phyloP scores from a whole-genome alignment of 1,139 yeast genomes.

The Hyphopichia wangnamkhiaoensis region DNA sequence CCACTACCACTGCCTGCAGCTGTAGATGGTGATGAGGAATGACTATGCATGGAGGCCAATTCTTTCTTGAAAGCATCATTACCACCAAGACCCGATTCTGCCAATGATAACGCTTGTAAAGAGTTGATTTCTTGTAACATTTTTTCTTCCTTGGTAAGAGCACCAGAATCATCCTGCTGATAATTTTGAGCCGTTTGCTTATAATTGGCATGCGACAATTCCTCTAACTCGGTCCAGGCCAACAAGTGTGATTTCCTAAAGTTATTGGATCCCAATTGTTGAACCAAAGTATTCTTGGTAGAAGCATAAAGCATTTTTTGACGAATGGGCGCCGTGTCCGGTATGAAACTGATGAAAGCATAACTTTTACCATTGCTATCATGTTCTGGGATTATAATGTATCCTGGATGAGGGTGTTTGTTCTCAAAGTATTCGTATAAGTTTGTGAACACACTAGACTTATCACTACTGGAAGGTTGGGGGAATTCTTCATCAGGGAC shows the following conservation, averaged over 20 bases:
- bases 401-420: constrained; percentile 56
- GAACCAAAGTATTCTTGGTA: constrained; percentile 71
- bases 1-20: constrained; percentile 4
- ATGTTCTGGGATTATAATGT: constrained; percentile 46
- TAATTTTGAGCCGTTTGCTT: constrained; percentile 31
- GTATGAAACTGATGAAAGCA: constrained; percentile 79
- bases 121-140: constrained; percentile 47
- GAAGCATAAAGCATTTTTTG: constrained; percentile 94
- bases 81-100: constrained; percentile 14
- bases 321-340: constrained; percentile 81
- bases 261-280: constrained; percentile 67
- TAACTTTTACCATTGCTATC: constrained; percentile 16
- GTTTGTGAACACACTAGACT: constrained; percentile 35
- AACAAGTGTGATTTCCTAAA: constrained; percentile 53
- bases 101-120: constrained; percentile 31
- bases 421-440: constrained; percentile 33
- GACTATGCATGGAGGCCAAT: constrained; percentile 39
- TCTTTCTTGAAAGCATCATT: constrained; percentile 24
- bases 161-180: constrained; percentile 34
- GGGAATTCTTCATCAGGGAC: constrained; percentile 40
- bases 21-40: not conserved
- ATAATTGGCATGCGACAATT: constrained; percentile 57
- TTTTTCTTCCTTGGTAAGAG: constrained; percentile 65
- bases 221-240: constrained; percentile 61
- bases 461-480: constrained; percentile 20